A percentile compares a stretch with the other conserved stretches of the same genome.
These are phyloP conservation scores for Geotrichum citri-aurantii DNA, from an alignment of 1,139 yeast species.

Conservation along the genomic window DNA sequence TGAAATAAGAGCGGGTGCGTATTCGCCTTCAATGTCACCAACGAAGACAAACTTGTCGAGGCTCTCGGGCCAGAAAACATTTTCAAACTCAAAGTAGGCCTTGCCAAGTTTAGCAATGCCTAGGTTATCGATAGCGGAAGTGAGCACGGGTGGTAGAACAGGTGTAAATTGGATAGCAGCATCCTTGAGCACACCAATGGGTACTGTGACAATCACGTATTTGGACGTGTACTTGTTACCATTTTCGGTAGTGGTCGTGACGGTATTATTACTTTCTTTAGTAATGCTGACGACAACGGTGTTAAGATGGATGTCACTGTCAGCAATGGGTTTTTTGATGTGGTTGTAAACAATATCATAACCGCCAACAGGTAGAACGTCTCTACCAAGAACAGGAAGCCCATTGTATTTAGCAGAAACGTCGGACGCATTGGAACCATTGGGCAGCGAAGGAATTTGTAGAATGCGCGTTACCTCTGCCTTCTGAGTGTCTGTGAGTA, in stretches of 20 bases:
- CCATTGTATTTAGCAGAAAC: constrained; percentile 36
- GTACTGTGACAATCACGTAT: constrained; percentile 64
- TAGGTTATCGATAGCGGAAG: constrained; percentile 44
- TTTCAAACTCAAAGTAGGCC: constrained; percentile 68
- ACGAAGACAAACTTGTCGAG: constrained; percentile 48
- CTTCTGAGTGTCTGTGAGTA: constrained; percentile 43
- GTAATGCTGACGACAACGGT: constrained; percentile 45
- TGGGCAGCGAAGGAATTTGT: constrained; percentile 66
- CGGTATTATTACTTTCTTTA: constrained; percentile 22
- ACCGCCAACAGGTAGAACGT: constrained; percentile 86
- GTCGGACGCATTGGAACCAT: constrained; percentile 50
- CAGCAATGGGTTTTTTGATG: constrained; percentile 37
- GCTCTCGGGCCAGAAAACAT: constrained; percentile 56
- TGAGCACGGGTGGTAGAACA: constrained; percentile 29
- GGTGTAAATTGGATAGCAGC: constrained; percentile 47
- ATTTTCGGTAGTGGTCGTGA: constrained; percentile 29
- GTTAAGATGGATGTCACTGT: constrained; percentile 39
- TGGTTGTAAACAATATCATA: constrained; percentile 29
- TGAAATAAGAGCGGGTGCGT: constrained; percentile 49
- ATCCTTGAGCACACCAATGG: constrained; percentile 58
- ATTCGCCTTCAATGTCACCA: constrained; percentile 26
- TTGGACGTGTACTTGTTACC: constrained; percentile 40
- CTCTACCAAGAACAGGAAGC: constrained; percentile 79
- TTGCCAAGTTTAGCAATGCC: constrained; percentile 75
- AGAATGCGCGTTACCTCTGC: constrained; percentile 45